A percentile compares a stretch with the other conserved stretches of the same genome.
Evolutionary conservation across 2,329 filamentous ascomycete species (phyloP).

Genomic region (Cadophora malorum): DNA sequence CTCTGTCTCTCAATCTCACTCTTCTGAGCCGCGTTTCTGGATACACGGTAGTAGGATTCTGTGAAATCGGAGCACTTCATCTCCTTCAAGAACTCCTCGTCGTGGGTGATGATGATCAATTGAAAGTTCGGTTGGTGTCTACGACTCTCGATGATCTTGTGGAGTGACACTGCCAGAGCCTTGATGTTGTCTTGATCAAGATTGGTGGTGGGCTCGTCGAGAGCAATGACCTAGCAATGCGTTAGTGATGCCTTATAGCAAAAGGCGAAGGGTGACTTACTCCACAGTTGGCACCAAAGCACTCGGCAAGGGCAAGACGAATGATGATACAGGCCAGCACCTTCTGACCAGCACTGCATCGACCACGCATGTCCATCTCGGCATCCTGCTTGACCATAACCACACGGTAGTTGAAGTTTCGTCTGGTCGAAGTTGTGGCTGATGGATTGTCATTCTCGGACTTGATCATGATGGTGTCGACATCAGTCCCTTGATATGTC

Average conservation of each 20-base stretch:
- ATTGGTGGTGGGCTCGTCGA: constrained; percentile 98
- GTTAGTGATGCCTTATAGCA: constrained; percentile 17
- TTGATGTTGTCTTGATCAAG: constrained; percentile 95
- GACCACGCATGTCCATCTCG: constrained; percentile 99
- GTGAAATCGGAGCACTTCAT: constrained; percentile 96
- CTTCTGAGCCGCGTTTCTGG: constrained; percentile 82
- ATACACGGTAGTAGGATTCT: constrained; percentile 89
- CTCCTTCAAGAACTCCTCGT: constrained; percentile 91
- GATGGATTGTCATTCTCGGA: constrained; percentile 80
- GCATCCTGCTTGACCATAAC: constrained; percentile 97
- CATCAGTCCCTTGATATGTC: constrained; percentile 96
- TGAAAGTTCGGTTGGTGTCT: constrained; percentile 94
- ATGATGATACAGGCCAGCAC: constrained; percentile 98
- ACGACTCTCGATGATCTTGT: constrained; percentile 84
- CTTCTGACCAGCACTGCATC: constrained; percentile 95
- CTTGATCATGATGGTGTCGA: constrained; percentile 94
- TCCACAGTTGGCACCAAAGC: constrained; percentile 94
- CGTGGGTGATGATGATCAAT: constrained; percentile 97
- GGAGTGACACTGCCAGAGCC: constrained; percentile 81
- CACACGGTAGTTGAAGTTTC: constrained; percentile 95
- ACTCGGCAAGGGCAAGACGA: constrained; percentile 92
- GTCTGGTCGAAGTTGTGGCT: constrained; percentile 58
- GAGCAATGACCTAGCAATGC: constrained; percentile 72
- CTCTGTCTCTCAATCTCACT: constrained; percentile 77
- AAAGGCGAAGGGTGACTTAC: constrained; percentile 41